Evolutionary conservation across 169 alveolate genomes (phyloP).

Genomic region (Pseudocohnilembus persalinus): DNA sequence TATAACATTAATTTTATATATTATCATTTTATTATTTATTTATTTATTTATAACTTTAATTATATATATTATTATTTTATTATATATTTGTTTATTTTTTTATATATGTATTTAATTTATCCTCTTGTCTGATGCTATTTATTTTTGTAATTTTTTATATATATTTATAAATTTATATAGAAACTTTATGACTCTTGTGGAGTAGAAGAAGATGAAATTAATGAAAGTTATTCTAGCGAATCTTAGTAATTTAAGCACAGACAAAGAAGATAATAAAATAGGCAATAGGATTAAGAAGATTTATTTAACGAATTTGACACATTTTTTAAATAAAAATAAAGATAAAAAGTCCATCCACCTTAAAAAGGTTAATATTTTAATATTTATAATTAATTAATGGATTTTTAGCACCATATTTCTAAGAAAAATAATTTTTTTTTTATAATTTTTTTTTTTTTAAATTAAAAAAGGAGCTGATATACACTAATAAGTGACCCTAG

Average conservation of each 20-base stretch:
- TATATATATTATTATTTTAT: too few relatives aligned
- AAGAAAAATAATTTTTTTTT: background rate
- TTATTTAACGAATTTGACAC: conserved; percentile 18
- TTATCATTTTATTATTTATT: too few relatives aligned
- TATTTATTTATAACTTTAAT: too few relatives aligned
- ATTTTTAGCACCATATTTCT: background rate
- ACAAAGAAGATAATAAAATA: background rate
- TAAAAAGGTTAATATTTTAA: background rate
- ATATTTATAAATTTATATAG: background rate
- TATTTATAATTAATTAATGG: too few relatives aligned
- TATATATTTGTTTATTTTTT: too few relatives aligned
- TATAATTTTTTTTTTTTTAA: too few relatives aligned
- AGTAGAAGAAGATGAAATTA: background rate
- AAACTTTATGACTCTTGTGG: conserved; percentile 28
- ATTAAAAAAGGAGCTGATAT: conserved; percentile 21
- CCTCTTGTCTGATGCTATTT: background rate
- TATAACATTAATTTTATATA: too few relatives aligned
- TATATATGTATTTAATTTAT: too few relatives aligned
- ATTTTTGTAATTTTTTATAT: too few relatives aligned
- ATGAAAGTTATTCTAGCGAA: background rate
- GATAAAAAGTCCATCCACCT: conserved; percentile 20
- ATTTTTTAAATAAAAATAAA: conserved; percentile 15
- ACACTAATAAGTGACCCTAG: background rate
- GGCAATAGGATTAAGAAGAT: conserved; percentile 13
- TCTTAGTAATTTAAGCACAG: background rate